Evolutionary conservation across 2,329 filamentous ascomycete species (phyloP), one percentile per base, ranked within the genome.

Genomic region (Exophiala aquamarina): DNA sequence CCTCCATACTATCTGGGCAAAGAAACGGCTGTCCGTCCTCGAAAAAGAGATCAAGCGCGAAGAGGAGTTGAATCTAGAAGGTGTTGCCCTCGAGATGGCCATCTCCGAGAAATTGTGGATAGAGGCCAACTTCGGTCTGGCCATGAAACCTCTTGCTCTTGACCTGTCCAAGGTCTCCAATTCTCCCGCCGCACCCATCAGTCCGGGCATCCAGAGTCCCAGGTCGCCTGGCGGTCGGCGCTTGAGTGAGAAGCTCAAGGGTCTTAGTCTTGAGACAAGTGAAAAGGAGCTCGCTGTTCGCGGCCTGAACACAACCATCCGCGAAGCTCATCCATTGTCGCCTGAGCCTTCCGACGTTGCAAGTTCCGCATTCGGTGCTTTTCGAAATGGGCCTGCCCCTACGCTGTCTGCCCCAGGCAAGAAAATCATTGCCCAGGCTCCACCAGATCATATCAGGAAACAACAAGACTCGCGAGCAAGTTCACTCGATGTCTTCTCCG

Each of bases 1-100:
- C 2, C 69, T 95, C 50, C 91, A 95, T 63, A 95, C 89, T 2
- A 82, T 92, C 48, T 96, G 91, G 89, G 91, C 88, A 14, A 90
- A 90, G 73, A 85, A 87, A 66, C 77, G 90, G 33, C 71, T 95
- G 17, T 81, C 82, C 23, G 83, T 87, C 53, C 72, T 95, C 38
- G 81, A 89, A 41, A 76, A 76, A 48, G 90, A 95, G 71, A 92
- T 95, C 58, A 81, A 79, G 8, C 72, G 73, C 6, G 90, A 95
- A 70, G 78, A 85, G 62, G 78, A 77, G 58, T 73, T 76, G 54
- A 95, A 94, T 62, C 77, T 79, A 10, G 90, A 95, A 69, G 87
- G 90, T 15, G 81, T 95, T 14, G 90, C 87, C 2, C 70, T 94
- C 46, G 82, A 89, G 63, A 95, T 95, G 85, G 89, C 86, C 0